These are phyloP conservation scores for Xylariaceae sp. DNA, from an alignment of 2,329 filamentous ascomycete species.

Conservation along the genomic window DNA sequence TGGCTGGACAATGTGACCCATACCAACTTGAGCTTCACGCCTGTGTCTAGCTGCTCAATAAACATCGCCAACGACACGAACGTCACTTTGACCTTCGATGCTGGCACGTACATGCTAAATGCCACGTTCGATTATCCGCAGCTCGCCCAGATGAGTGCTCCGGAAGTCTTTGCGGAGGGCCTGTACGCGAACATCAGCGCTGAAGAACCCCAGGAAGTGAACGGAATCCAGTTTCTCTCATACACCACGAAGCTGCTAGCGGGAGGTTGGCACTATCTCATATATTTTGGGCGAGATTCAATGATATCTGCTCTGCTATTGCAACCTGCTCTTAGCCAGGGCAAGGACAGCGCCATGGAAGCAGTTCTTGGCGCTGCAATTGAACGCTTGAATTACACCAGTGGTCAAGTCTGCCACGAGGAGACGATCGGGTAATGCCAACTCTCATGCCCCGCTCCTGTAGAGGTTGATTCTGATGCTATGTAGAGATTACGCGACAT, in stretches of 20 bases:
- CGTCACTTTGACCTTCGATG: slow-evolving; percentile 43
- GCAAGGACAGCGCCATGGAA: slow-evolving; percentile 53
- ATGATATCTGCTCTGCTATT: slow-evolving; percentile 59
- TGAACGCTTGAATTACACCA: slow-evolving; percentile 56
- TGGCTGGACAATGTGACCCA: slow-evolving; percentile 63
- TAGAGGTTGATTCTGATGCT: too few relatives aligned
- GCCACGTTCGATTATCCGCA: slow-evolving; percentile 62
- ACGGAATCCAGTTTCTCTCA: slow-evolving; percentile 58
- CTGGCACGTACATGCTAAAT: slow-evolving; percentile 54
- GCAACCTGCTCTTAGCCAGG: slow-evolving; percentile 53
- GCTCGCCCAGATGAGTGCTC: slow-evolving; percentile 47
- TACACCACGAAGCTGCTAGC: slow-evolving; percentile 61
- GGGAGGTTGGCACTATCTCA: slow-evolving; percentile 63
- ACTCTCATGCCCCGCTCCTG: too few relatives aligned
- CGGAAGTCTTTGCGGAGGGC: slow-evolving; percentile 46
- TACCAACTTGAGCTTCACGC: slow-evolving; percentile 47
- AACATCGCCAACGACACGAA: slow-evolving; percentile 22
- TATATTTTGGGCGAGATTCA: slow-evolving; percentile 63
- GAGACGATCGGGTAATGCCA: slow-evolving; percentile 64
- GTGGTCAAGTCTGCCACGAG: slow-evolving; percentile 61
- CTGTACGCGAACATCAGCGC: slow-evolving; percentile 43
- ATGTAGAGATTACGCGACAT: slow-evolving; percentile 63
- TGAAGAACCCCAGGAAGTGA: slow-evolving; percentile 44
- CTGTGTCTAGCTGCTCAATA: too few relatives aligned
- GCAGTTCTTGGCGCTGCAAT: slow-evolving; percentile 58